Percentiles rank a stretch among this genome's conserved stretches.
These are phyloP conservation scores for Citrullus colocynthis DNA, from an alignment of 306 rosid genomes.

Conservation along the genomic window DNA sequence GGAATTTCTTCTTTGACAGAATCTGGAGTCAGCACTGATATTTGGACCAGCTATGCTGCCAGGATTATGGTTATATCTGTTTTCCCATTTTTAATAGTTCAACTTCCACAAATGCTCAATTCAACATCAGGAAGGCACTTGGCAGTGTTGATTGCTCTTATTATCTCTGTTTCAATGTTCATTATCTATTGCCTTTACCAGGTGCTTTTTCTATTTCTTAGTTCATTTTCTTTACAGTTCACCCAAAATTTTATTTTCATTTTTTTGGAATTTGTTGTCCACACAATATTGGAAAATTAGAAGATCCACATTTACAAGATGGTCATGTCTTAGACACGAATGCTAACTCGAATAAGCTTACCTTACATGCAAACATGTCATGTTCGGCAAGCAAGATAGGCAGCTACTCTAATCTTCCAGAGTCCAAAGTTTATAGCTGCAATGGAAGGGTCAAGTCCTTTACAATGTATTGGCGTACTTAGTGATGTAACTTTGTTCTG, in stretches of 20 bases:
- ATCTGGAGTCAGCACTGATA: slow-evolving; percentile 93
- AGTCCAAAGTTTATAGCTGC: neutral
- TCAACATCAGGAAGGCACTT: slow-evolving; percentile 63
- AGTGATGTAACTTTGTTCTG: neutral
- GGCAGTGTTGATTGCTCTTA: slow-evolving; percentile 67
- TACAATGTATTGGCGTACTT: neutral
- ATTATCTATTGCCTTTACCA: slow-evolving; percentile 66
- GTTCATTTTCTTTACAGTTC: neutral
- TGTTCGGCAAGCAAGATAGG: neutral
- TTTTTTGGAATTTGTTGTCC: neutral
- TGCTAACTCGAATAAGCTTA: neutral
- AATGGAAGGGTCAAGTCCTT: neutral
- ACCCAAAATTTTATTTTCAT: neutral
- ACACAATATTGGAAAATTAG: neutral
- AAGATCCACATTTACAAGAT: neutral
- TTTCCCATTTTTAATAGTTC: slow-evolving; percentile 75
- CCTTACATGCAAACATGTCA: neutral
- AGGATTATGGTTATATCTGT: slow-evolving; percentile 65
- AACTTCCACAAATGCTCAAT: slow-evolving; percentile 63
- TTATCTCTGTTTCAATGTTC: slow-evolving; percentile 39
- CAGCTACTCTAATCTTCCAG: neutral
- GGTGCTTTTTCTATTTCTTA: slow-evolving; percentile 24
- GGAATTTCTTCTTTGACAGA: slow-evolving; percentile 35
- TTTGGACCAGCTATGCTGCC: slow-evolving; percentile 89
- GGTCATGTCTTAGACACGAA: neutral